phyloP scores from a whole-genome alignment of 768 basidiomycete genomes.

The Lentinus tigrinus region DNA sequence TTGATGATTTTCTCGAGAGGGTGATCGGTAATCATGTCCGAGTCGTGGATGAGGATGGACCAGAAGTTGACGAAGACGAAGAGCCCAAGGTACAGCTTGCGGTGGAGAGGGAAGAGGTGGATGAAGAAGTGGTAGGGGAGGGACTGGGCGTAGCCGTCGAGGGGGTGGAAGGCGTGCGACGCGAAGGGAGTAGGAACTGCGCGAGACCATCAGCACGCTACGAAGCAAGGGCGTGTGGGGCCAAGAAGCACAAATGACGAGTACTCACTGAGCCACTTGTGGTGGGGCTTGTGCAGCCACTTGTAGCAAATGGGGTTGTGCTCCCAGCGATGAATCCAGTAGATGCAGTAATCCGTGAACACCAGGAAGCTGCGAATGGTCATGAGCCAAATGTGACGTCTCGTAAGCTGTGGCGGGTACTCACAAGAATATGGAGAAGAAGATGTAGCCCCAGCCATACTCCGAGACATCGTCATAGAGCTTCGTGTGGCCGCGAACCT shows the following conservation, averaged over 20 bases:
- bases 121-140: conserved; percentile 93
- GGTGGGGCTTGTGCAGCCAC: conserved; percentile 92
- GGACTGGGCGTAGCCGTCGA: conserved; percentile 94
- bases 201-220: background rate
- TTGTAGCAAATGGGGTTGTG: conserved; percentile 90
- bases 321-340: conserved; percentile 93
- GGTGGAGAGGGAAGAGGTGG: conserved; percentile 89
- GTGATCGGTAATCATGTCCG: conserved; percentile 96
- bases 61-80: conserved; percentile 94
- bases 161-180: conserved; percentile 95
- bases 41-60: conserved; percentile 96
- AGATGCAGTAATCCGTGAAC: conserved; percentile 92
- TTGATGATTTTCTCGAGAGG: conserved; percentile 88
- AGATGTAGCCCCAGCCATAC: conserved; percentile 74
- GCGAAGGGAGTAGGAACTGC: conserved; percentile 96
- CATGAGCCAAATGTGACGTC: background rate
- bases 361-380: conserved; percentile 58
- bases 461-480: conserved; percentile 79
- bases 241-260: background rate
- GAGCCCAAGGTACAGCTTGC: conserved; percentile 75
- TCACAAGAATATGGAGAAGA: conserved; percentile 68
- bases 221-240: background rate
- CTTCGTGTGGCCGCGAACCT: conserved; percentile 81
- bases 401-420: conserved; percentile 25
- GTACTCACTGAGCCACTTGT: conserved; percentile 93